Conservation (phyloP, 1,139 yeast genomes). For the Schizosaccharomyces versatilis region DNA sequence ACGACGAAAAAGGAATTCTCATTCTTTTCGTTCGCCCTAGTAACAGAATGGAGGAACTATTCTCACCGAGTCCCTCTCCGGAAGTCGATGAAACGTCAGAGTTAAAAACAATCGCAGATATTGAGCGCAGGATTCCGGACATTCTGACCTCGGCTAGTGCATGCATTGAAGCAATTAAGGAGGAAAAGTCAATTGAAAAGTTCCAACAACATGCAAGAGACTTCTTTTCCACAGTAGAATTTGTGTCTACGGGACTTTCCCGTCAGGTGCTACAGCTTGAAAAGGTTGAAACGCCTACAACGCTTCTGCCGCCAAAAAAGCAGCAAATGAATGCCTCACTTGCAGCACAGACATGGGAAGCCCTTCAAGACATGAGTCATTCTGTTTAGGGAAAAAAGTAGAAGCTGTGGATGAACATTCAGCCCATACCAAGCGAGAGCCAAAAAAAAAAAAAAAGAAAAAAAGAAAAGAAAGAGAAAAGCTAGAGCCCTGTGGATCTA, state of each 20-base stretch:
- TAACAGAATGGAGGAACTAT: too few species aligned
- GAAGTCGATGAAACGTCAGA: conserved; percentile 14
- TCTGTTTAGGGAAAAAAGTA: not conserved
- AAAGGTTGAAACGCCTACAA: not conserved
- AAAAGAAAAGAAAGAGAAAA: not conserved
- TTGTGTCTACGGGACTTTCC: not conserved
- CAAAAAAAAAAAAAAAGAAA: not conserved
- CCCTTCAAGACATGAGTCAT: not conserved
- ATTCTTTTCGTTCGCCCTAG: too few species aligned
- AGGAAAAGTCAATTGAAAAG: not conserved
- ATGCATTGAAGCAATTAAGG: not conserved
- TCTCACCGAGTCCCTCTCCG: too few species aligned
- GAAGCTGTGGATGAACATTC: not conserved
- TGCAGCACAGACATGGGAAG: not conserved
- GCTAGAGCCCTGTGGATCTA: not conserved
- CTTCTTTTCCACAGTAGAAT: not conserved
- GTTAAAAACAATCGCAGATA: not conserved
- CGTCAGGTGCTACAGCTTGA: not conserved
- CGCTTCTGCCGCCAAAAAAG: not conserved
- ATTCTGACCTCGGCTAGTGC: not conserved
- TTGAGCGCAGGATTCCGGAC: not conserved
- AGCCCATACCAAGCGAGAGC: not conserved
- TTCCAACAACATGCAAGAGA: not conserved
- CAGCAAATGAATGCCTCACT: not conserved
- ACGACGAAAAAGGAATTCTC: too few species aligned